phyloP scores from a whole-genome alignment of 108 stramenopile species.

The Ochromonas danica region DNA sequence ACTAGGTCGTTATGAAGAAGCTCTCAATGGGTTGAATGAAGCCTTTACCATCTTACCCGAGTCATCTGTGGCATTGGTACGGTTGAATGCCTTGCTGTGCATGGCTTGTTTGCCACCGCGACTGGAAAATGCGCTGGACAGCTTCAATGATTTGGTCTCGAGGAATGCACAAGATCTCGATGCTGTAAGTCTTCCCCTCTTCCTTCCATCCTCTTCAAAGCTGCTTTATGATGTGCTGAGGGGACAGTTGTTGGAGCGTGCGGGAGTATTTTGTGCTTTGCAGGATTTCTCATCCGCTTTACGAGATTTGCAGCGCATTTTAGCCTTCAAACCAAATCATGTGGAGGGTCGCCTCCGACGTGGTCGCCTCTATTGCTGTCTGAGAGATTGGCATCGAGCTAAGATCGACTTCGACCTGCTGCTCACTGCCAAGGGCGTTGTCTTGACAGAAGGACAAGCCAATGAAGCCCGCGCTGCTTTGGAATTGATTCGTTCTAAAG shows the following conservation, averaged over 20 bases:
- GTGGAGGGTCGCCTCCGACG: background rate
- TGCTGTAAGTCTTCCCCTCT: background rate
- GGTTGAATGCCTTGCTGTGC: no score
- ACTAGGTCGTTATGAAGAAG: background rate
- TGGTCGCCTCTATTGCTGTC: background rate
- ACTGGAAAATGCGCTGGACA: background rate
- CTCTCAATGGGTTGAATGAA: background rate
- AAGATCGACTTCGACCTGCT: background rate
- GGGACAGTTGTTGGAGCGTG: background rate
- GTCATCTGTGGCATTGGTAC: background rate
- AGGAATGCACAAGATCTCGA: conserved; percentile 1
- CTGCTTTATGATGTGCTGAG: background rate
- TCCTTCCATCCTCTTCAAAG: background rate
- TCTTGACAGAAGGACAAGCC: no score
- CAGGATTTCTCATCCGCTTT: conserved; percentile 4
- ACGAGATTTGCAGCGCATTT: background rate
- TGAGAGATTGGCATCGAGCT: background rate
- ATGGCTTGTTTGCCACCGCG: background rate
- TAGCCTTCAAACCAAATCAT: background rate
- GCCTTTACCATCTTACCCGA: background rate
- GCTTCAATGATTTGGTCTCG: background rate
- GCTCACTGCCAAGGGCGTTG: no score
- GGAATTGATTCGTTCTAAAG: no score
- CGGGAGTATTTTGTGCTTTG: background rate
- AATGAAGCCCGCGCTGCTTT: no score